Conservation (phyloP, 768 basidiomycete species). For the Mycena belliarum region DNA sequence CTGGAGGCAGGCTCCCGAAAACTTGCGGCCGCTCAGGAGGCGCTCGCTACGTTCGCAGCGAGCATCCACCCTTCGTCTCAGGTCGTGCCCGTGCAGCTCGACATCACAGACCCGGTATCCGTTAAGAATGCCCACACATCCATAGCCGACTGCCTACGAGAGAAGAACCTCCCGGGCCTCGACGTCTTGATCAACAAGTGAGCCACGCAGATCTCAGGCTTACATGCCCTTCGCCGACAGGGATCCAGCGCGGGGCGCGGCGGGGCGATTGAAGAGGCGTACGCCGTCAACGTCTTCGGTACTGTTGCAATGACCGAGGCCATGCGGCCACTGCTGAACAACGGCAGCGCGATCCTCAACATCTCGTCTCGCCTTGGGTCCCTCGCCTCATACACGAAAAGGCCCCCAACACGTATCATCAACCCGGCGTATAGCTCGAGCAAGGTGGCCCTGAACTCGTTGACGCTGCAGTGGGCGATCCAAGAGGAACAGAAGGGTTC, state of each 20-base stretch:
- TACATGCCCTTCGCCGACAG: not conserved
- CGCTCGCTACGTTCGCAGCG: not conserved
- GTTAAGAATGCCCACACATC: not conserved
- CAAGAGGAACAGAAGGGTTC: constrained; percentile 9
- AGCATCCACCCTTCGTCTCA: not conserved
- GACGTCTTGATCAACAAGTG: constrained; percentile 16
- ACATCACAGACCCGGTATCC: not conserved
- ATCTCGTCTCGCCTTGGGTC: constrained; percentile 11
- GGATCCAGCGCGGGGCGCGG: not conserved
- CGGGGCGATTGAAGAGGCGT: not conserved
- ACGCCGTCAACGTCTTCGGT: constrained; percentile 13
- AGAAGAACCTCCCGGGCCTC: not conserved
- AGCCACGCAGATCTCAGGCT: not conserved
- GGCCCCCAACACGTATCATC: not conserved
- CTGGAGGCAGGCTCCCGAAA: not conserved
- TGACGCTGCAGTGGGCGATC: constrained; percentile 12
- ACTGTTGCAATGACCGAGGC: constrained; percentile 1
- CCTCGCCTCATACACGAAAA: not conserved
- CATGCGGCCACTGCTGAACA: constrained; percentile 8
- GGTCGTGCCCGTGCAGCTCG: not conserved
- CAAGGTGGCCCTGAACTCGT: constrained; percentile 10
- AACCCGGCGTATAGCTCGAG: constrained; percentile 9
- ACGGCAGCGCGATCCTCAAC: constrained; percentile 12
- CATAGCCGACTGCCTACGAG: not conserved
- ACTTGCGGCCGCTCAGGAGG: not conserved